Evolutionary conservation across 2,329 filamentous ascomycete species (phyloP).

Genomic region (Pseudogymnoascus sp.): DNA sequence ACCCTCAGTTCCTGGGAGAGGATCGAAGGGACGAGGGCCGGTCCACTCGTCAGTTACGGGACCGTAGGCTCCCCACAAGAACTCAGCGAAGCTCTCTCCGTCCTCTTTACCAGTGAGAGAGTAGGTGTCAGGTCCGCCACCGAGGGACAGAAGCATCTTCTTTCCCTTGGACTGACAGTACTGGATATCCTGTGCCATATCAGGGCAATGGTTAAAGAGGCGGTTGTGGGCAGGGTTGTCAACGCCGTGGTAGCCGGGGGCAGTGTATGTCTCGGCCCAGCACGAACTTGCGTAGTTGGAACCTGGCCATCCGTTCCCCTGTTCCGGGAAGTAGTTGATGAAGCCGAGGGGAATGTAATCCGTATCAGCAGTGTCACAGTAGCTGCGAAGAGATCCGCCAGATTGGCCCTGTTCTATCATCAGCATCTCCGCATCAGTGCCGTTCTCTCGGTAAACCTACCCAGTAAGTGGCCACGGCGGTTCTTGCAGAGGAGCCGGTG

Average conservation of each 20-base stretch:
- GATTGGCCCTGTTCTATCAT: slow-evolving; percentile 33
- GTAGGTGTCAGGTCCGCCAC: slow-evolving; percentile 27
- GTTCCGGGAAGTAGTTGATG: slow-evolving; percentile 35
- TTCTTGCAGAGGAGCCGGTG: slow-evolving; percentile 25
- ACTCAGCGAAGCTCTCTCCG: slow-evolving; percentile 30
- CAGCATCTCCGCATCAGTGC: neutral
- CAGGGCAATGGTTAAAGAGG: slow-evolving; percentile 30
- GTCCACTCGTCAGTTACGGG: slow-evolving; percentile 30
- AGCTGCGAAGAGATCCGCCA: slow-evolving; percentile 31
- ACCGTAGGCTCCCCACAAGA: slow-evolving; percentile 37
- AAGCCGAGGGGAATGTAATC: slow-evolving; percentile 40
- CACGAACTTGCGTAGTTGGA: slow-evolving; percentile 39
- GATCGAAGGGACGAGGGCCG: slow-evolving; percentile 24
- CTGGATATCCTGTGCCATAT: slow-evolving; percentile 32
- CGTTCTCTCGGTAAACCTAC: slow-evolving; percentile 22
- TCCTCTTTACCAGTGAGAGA: slow-evolving; percentile 32
- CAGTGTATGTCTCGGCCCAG: slow-evolving; percentile 26
- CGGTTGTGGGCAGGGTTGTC: slow-evolving; percentile 27
- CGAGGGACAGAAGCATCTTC: slow-evolving; percentile 37
- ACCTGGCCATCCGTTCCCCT: slow-evolving; percentile 36
- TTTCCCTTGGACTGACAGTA: slow-evolving; percentile 34
- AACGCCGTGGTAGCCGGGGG: slow-evolving; percentile 29
- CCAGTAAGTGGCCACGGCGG: slow-evolving; percentile 38
- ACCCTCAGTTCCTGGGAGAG: slow-evolving; percentile 14
- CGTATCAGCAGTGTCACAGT: slow-evolving; percentile 34